Percentiles rank a stretch among this genome's conserved stretches.
phyloP scores from a whole-genome alignment of 129 eudicot genomes.

The Logfia minima region DNA sequence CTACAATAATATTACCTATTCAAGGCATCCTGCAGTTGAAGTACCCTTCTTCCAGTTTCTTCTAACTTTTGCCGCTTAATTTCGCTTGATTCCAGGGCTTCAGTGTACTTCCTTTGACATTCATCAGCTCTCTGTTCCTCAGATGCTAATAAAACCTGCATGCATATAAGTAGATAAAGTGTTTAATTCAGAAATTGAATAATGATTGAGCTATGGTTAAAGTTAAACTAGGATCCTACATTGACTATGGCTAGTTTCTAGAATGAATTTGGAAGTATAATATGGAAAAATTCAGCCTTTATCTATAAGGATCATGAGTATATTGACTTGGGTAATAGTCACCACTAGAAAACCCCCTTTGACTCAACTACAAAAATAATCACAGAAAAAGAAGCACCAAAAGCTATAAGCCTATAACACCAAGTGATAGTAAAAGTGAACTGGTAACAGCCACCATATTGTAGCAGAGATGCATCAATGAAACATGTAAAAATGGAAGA shows the following conservation, averaged over 20 bases:
- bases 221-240: neutral
- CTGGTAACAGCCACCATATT: slow-evolving; percentile 5
- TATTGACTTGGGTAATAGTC: neutral
- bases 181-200: neutral
- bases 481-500: neutral
- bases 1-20: slow-evolving; percentile 56
- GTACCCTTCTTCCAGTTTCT: slow-evolving; percentile 81
- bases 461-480: slow-evolving; percentile 16
- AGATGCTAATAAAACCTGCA: slow-evolving; percentile 57
- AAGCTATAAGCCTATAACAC: neutral
- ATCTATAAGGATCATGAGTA: neutral
- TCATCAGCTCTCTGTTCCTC: slow-evolving; percentile 82
- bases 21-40: slow-evolving; percentile 75
- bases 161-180: slow-evolving; percentile 13
- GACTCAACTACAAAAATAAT: neutral
- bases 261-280: neutral
- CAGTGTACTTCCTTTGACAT: slow-evolving; percentile 60
- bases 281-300: neutral
- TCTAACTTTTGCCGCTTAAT: slow-evolving; percentile 67
- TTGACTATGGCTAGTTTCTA: neutral
- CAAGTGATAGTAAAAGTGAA: neutral
- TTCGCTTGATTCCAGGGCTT: slow-evolving; percentile 67
- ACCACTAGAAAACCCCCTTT: neutral
- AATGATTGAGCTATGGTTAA: slow-evolving; percentile 5
- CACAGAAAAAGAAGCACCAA: neutral